phyloP scores from a whole-genome alignment of 805 yeast genomes.

The Soucietia sequanensis region DNA sequence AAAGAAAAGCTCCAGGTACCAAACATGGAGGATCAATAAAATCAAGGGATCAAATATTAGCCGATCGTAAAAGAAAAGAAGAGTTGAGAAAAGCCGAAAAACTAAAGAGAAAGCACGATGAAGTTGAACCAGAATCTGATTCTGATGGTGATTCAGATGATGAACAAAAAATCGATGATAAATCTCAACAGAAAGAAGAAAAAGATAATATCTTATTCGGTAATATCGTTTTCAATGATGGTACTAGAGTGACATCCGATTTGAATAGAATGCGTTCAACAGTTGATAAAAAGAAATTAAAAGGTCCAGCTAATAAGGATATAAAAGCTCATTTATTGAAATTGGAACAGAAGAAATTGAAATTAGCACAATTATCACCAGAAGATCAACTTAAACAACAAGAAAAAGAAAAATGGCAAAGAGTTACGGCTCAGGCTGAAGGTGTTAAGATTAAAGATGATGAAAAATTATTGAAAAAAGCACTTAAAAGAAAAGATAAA shows the following conservation, averaged over 20 bases:
- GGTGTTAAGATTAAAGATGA: conserved; percentile 89
- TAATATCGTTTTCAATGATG: conserved; percentile 79
- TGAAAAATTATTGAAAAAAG: conserved; percentile 81
- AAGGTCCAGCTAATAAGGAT: conserved; percentile 87
- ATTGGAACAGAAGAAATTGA: conserved; percentile 70
- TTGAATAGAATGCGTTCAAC: conserved; percentile 50
- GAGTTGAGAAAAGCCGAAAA: conserved; percentile 46
- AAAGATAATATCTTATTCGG: conserved; percentile 61
- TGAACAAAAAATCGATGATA: conserved; percentile 29
- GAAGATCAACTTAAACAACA: conserved; percentile 59
- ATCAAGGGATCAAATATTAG: conserved; percentile 77
- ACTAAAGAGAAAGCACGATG: conserved; percentile 39
- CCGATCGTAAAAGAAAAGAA: conserved; percentile 54
- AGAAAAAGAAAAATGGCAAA: conserved; percentile 82
- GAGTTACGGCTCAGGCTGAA: conserved; percentile 80
- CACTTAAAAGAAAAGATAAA: conserved; percentile 79
- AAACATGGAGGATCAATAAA: conserved; percentile 77
- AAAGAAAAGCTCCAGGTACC: conserved; percentile 90
- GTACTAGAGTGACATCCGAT: conserved; percentile 76
- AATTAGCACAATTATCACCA: conserved; percentile 54
- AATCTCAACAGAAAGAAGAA: conserved; percentile 27
- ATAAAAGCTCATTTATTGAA: conserved; percentile 75
- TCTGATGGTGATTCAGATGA: conserved; percentile 31
- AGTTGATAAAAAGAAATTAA: conserved; percentile 52
- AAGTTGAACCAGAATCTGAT: conserved; percentile 43